Conservation (phyloP, 148 eudicot species). For the Chenopodium album region DNA sequence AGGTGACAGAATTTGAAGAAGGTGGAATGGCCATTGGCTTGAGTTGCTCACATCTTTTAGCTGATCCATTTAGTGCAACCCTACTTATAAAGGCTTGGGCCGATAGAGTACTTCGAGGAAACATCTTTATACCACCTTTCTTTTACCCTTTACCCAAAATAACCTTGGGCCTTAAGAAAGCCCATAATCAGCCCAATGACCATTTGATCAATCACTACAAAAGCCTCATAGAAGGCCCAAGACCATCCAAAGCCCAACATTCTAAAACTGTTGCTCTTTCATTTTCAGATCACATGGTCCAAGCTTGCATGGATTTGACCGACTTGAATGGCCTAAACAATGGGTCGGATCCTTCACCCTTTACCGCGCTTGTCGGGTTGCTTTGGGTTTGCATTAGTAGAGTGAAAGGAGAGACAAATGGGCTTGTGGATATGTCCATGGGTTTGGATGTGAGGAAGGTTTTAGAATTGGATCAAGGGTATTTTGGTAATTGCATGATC, state of each 20-base stretch:
- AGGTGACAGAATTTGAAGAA: constrained; percentile 69
- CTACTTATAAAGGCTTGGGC: constrained; percentile 59
- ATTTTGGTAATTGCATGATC: constrained; percentile 71
- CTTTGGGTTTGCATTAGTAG: constrained; percentile 57
- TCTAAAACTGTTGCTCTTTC: constrained; percentile 34
- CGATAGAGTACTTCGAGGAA: constrained; percentile 33
- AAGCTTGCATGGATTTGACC: constrained; percentile 41
- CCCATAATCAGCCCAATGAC: constrained; percentile 20
- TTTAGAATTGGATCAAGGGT: constrained; percentile 52
- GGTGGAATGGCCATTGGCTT: constrained; percentile 74
- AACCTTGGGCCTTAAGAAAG: constrained; percentile 13
- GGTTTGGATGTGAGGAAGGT: constrained; percentile 45
- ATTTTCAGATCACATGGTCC: constrained; percentile 48
- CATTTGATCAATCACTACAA: constrained; percentile 48
- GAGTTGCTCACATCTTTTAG: constrained; percentile 60
- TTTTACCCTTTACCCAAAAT: constrained; percentile 57
- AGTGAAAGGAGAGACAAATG: constrained; percentile 35
- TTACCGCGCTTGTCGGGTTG: constrained; percentile 44
- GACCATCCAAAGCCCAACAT: not conserved
- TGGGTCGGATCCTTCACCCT: constrained; percentile 29
- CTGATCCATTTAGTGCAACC: constrained; percentile 51
- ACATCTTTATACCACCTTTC: constrained; percentile 47
- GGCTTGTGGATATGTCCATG: constrained; percentile 49
- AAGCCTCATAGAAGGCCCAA: constrained; percentile 25
- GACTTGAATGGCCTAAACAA: not conserved